phyloP scores from a whole-genome alignment of 2,329 filamentous ascomycete genomes.

The Venturiaceae sp. region DNA sequence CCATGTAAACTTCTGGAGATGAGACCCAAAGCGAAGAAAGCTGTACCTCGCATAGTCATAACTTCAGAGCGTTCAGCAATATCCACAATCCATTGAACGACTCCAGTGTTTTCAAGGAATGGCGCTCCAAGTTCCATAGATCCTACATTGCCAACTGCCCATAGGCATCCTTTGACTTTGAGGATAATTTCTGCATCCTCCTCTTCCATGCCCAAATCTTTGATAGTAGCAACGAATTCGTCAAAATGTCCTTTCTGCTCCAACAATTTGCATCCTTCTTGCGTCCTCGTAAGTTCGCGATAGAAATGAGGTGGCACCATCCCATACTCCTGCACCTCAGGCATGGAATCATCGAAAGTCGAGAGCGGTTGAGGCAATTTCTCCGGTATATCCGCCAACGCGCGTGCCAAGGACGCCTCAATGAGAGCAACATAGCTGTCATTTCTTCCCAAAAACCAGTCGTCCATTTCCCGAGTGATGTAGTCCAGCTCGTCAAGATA shows the following conservation, averaged over 20 bases:
- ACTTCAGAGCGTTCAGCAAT: slow-evolving; percentile 85
- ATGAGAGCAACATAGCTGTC: slow-evolving; percentile 92
- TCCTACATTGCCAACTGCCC: slow-evolving; percentile 96
- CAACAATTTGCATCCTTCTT: slow-evolving; percentile 82
- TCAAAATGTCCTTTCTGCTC: slow-evolving; percentile 93
- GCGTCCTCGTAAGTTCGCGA: slow-evolving; percentile 82
- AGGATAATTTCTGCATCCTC: slow-evolving; percentile 78
- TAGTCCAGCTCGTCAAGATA: slow-evolving; percentile 96
- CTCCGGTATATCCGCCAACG: slow-evolving; percentile 56
- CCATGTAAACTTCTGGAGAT: slow-evolving; percentile 89
- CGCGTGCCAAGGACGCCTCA: slow-evolving; percentile 85
- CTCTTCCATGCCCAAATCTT: slow-evolving; percentile 74
- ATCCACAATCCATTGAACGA: slow-evolving; percentile 75
- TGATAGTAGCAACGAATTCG: slow-evolving; percentile 82
- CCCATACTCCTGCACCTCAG: slow-evolving; percentile 41
- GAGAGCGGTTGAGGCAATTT: slow-evolving; percentile 19
- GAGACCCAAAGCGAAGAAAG: slow-evolving; percentile 89
- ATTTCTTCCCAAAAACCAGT: slow-evolving; percentile 96
- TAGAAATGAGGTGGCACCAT: slow-evolving; percentile 95
- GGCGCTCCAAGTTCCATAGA: slow-evolving; percentile 96
- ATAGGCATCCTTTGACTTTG: slow-evolving; percentile 93
- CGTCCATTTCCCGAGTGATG: slow-evolving; percentile 99
- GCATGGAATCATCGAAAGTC: slow-evolving; percentile 29
- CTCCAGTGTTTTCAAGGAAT: slow-evolving; percentile 82
- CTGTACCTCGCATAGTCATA: slow-evolving; percentile 87